Conservation (phyloP, 495 filamentous ascomycete genomes). For the Talaromyces adpressus region DNA sequence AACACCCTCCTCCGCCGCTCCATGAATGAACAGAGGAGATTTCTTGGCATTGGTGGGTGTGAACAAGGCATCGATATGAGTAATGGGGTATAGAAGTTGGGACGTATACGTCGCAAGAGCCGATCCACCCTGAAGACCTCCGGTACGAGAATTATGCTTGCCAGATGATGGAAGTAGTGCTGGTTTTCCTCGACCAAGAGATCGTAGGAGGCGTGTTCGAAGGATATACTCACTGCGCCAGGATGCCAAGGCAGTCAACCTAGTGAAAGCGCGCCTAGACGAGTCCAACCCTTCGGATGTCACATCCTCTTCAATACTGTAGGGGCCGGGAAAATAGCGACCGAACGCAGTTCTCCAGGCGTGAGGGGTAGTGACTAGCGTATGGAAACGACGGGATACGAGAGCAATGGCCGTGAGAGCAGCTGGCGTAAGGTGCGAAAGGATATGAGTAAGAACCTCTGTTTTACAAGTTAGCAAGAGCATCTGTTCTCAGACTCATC, state of each 20-base stretch:
- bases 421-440: conserved; percentile 78
- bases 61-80: conserved; percentile 69
- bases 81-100: conserved; percentile 65
- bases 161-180: conserved; percentile 46
- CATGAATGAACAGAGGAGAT: conserved; percentile 72
- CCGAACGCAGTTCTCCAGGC: conserved; percentile 87
- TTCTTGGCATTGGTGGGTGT: conserved; percentile 54
- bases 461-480: conserved; percentile 19
- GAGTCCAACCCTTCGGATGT: conserved; percentile 42
- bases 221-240: conserved; percentile 93
- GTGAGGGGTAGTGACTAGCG: conserved; percentile 77
- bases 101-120: conserved; percentile 74
- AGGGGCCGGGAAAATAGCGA: conserved; percentile 73
- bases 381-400: conserved; percentile 79
- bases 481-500: neutral
- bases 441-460: conserved; percentile 90
- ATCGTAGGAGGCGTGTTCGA: conserved; percentile 75
- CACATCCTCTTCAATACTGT: conserved; percentile 16
- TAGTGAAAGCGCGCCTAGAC: conserved; percentile 68
- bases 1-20: conserved; percentile 64
- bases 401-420: conserved; percentile 69
- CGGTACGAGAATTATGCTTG: conserved; percentile 39
- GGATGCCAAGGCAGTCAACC: conserved; percentile 70
- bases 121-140: conserved; percentile 44
- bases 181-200: conserved; percentile 70